Evolutionary conservation across 306 rosid species (phyloP).

Genomic region (Lathyrus oleraceus): DNA sequence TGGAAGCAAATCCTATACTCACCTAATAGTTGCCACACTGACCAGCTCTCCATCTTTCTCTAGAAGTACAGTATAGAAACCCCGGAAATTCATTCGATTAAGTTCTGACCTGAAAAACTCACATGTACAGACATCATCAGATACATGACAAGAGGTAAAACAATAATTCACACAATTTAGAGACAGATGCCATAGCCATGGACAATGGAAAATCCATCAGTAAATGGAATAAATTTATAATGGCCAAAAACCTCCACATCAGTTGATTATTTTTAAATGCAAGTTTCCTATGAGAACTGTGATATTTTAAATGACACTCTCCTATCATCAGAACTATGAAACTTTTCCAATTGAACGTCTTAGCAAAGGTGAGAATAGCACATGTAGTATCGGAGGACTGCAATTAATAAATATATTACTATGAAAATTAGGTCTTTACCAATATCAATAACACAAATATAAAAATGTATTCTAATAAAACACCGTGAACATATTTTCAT

Average conservation of each 20-base stretch:
- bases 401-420: too few species aligned
- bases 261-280: slow-evolving; percentile 23
- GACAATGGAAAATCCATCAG: not conserved
- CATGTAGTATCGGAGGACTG: too few species aligned
- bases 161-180: slow-evolving; percentile 21
- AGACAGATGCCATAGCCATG: not conserved
- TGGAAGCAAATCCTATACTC: slow-evolving; percentile 33
- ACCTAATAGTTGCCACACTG: slow-evolving; percentile 81
- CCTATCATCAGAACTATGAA: not conserved
- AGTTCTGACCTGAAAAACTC: slow-evolving; percentile 66
- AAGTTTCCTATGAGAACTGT: not conserved
- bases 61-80: slow-evolving; percentile 75
- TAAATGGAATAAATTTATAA: not conserved
- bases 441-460: slow-evolving; percentile 9
- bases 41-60: slow-evolving; percentile 76
- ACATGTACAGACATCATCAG: slow-evolving; percentile 24
- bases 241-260: not conserved
- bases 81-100: slow-evolving; percentile 72
- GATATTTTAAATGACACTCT: not conserved
- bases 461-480: slow-evolving; percentile 4
- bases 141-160: slow-evolving; percentile 15
- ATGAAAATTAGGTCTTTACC: not conserved
- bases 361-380: too few species aligned
- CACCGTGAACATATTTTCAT: slow-evolving; percentile 19
- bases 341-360: too few species aligned